Percentiles rank a stretch among this genome's conserved stretches.
Conservation (phyloP, 2,329 filamentous ascomycete species). For the Botrytis squamosa region DNA sequence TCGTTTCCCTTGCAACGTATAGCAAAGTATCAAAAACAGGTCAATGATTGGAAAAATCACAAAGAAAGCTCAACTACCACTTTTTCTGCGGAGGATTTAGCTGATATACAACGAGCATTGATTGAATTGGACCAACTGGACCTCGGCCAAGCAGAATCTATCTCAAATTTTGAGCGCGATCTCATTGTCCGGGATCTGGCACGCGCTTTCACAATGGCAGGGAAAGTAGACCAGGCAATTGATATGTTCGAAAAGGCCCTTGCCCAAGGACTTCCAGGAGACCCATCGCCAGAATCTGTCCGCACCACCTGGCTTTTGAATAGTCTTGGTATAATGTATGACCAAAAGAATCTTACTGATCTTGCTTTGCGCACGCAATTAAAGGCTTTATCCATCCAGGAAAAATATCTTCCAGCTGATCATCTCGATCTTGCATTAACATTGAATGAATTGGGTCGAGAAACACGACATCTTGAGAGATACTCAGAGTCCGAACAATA, state of each 20-base stretch:
- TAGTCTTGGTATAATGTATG: conserved; percentile 20
- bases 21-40: conserved; percentile 18
- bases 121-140: conserved; percentile 8
- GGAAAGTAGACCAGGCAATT: conserved; percentile 11
- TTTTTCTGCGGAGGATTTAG: conserved; percentile 14
- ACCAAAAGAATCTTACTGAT: conserved; percentile 1
- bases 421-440: conserved; percentile 16
- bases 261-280: neutral
- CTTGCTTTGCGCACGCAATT: conserved; percentile 10
- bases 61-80: neutral
- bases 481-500: conserved; percentile 16
- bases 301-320: conserved; percentile 17
- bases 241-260: conserved; percentile 6
- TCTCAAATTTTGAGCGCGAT: conserved; percentile 18
- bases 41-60: neutral
- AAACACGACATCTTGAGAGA: conserved; percentile 8
- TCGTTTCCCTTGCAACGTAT: conserved; percentile 17
- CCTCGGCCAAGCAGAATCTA: neutral
- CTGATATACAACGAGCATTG: conserved; percentile 19
- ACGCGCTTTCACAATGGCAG: conserved; percentile 19
- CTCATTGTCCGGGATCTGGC: conserved; percentile 13
- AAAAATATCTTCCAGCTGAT: conserved; percentile 6
- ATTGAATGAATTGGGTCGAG: conserved; percentile 18
- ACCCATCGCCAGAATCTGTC: neutral
- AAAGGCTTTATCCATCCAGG: conserved; percentile 5